A percentile compares a stretch with the other conserved stretches of the same genome.
These are phyloP conservation scores for Lippia alba DNA, from an alignment of 305 asterid species.

Conservation along the genomic window DNA sequence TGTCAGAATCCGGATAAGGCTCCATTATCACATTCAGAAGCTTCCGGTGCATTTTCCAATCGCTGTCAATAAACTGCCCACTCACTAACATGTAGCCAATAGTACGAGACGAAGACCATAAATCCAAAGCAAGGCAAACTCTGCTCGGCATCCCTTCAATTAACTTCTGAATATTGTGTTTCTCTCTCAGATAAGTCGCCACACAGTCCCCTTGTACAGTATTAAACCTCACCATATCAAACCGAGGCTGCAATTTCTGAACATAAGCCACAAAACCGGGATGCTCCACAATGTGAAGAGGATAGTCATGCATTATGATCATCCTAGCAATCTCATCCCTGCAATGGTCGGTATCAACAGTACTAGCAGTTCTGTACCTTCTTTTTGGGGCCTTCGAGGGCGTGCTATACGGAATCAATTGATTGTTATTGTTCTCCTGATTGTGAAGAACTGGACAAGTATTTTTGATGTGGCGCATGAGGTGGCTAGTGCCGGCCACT, in stretches of 20 bases:
- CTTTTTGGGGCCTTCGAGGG: conserved; percentile 79
- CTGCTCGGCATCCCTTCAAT: conserved; percentile 84
- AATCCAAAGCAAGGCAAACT: conserved; percentile 73
- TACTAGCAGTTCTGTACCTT: conserved; percentile 65
- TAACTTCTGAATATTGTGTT: conserved; percentile 67
- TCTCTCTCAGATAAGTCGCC: conserved; percentile 79
- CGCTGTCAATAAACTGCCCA: conserved; percentile 83
- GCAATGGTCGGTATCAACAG: conserved; percentile 77
- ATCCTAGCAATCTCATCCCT: conserved; percentile 82
- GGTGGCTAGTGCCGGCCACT: conserved; percentile 98
- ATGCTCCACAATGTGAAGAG: conserved; percentile 94
- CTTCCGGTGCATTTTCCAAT: conserved; percentile 89
- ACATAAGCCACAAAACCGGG: conserved; percentile 85
- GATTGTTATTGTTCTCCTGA: conserved; percentile 19
- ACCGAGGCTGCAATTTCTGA: conserved; percentile 86
- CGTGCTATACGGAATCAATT: conserved; percentile 56
- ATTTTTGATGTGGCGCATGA: conserved; percentile 96
- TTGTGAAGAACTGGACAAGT: conserved; percentile 70
- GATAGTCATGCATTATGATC: conserved; percentile 94
- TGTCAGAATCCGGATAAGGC: conserved; percentile 84
- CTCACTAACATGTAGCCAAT: conserved; percentile 76
- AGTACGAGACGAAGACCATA: conserved; percentile 80
- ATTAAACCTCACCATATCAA: conserved; percentile 86
- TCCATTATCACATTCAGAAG: conserved; percentile 84
- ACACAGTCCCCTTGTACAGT: conserved; percentile 91